phyloP scores from a whole-genome alignment of 2,329 filamentous ascomycete species.

The Alternaria ethzedia region DNA sequence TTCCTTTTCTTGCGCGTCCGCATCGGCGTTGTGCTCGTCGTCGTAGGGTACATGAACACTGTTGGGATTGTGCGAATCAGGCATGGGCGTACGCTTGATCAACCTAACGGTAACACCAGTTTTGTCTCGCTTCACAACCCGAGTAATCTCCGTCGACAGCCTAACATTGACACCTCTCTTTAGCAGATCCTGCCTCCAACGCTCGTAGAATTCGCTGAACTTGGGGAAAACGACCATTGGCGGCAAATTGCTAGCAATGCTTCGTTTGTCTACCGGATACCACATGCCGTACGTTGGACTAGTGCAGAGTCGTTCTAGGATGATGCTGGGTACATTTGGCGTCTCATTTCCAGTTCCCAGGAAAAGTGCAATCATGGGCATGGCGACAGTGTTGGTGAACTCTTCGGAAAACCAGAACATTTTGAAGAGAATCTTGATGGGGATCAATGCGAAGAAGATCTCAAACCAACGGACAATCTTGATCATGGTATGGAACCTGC shows the following conservation, averaged over 20 bases:
- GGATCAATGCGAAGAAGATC: slow-evolving; percentile 64
- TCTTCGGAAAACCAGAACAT: slow-evolving; percentile 73
- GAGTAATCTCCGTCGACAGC: slow-evolving; percentile 62
- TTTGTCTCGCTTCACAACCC: slow-evolving; percentile 59
- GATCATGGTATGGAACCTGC: slow-evolving; percentile 61
- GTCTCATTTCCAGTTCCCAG: slow-evolving; percentile 78
- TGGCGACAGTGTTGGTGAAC: slow-evolving; percentile 73
- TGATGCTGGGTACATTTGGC: slow-evolving; percentile 71
- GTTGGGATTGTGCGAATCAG: slow-evolving; percentile 54
- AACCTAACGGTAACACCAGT: slow-evolving; percentile 59
- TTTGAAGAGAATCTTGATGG: slow-evolving; percentile 68
- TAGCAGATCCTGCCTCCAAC: slow-evolving; percentile 62
- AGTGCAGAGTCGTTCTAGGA: slow-evolving; percentile 62
- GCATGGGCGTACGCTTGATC: slow-evolving; percentile 51
- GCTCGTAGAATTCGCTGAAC: slow-evolving; percentile 65
- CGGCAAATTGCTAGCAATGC: slow-evolving; percentile 58
- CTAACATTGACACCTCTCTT: slow-evolving; percentile 64
- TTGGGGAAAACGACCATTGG: slow-evolving; percentile 69
- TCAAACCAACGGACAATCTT: slow-evolving; percentile 66
- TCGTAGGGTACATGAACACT: slow-evolving; percentile 51
- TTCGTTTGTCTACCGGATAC: slow-evolving; percentile 59
- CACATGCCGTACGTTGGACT: slow-evolving; percentile 66
- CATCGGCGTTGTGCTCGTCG: slow-evolving; percentile 48
- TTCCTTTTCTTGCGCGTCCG: slow-evolving; percentile 50
- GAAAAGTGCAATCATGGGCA: slow-evolving; percentile 75